Conservation (phyloP, 441 rosid species). For the Euphorbia schlechtendalii region DNA sequence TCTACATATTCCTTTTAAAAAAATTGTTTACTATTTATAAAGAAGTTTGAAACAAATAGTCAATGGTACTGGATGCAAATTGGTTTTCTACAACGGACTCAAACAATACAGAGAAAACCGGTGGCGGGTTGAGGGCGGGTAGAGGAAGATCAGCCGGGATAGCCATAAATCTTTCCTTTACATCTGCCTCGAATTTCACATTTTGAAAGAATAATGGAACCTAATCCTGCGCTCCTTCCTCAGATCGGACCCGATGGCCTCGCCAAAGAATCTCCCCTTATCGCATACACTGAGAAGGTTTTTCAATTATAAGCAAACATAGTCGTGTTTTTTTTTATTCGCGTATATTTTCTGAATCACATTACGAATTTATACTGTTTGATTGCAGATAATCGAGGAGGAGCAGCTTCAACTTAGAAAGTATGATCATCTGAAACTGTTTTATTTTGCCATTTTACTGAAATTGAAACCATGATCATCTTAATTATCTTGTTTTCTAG, state of each 20-base stretch:
- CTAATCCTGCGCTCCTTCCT: constrained; percentile 50
- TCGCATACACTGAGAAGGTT: constrained; percentile 91
- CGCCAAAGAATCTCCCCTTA: constrained; percentile 68
- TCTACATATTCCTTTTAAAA: no score
- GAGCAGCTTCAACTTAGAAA: constrained; percentile 81
- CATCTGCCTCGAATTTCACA: neutral
- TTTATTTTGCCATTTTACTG: neutral
- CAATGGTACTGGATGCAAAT: neutral
- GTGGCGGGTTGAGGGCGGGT: neutral
- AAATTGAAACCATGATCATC: neutral
- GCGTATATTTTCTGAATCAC: neutral
- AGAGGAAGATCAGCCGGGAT: neutral
- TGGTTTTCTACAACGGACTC: neutral
- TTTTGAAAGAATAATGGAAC: constrained; percentile 21
- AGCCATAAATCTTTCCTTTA: neutral
- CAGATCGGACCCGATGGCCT: constrained; percentile 94
- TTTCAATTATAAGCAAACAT: neutral
- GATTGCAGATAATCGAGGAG: constrained; percentile 65
- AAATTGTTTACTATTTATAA: no score
- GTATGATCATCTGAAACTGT: constrained; percentile 33
- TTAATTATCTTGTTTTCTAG: neutral
- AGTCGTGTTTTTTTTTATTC: neutral
- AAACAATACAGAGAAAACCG: neutral
- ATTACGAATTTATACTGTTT: constrained; percentile 12
- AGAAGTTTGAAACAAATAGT: neutral